Conservation (phyloP, 306 rosid genomes). For the Hippophae rhamnoides region DNA sequence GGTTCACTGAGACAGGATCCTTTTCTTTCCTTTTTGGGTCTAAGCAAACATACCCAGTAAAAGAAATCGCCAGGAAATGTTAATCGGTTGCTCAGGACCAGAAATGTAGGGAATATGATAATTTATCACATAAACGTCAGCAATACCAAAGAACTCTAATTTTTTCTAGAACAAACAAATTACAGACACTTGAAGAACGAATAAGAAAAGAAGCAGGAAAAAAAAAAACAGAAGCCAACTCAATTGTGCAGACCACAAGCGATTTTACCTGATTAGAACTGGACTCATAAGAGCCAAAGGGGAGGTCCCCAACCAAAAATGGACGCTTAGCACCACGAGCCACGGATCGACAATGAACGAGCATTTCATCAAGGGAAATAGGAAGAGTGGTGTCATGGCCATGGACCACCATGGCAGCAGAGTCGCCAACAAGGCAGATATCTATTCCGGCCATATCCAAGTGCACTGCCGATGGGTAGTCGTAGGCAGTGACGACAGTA, state of each 20-base stretch:
- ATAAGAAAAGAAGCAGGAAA: neutral
- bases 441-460: slow-evolving; percentile 56
- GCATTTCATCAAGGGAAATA: slow-evolving; percentile 58
- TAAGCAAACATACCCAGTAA: neutral
- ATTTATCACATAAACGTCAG: no score
- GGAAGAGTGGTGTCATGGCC: slow-evolving; percentile 81
- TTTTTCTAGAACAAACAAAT: no score
- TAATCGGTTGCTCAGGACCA: no score
- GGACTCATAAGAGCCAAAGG: slow-evolving; percentile 74
- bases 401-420: slow-evolving; percentile 93
- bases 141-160: no score
- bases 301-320: slow-evolving; percentile 76
- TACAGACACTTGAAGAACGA: no score
- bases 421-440: slow-evolving; percentile 75
- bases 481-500: slow-evolving; percentile 88
- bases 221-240: neutral
- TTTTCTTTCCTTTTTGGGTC: slow-evolving; percentile 1
- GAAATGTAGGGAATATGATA: no score
- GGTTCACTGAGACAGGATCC: neutral
- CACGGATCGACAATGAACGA: slow-evolving; percentile 72
- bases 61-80: neutral
- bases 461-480: slow-evolving; percentile 81
- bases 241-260: neutral
- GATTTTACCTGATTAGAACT: slow-evolving; percentile 46
- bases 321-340: slow-evolving; percentile 80